phyloP scores from a whole-genome alignment of 2,329 filamentous ascomycete genomes.

The Venturia asperata region DNA sequence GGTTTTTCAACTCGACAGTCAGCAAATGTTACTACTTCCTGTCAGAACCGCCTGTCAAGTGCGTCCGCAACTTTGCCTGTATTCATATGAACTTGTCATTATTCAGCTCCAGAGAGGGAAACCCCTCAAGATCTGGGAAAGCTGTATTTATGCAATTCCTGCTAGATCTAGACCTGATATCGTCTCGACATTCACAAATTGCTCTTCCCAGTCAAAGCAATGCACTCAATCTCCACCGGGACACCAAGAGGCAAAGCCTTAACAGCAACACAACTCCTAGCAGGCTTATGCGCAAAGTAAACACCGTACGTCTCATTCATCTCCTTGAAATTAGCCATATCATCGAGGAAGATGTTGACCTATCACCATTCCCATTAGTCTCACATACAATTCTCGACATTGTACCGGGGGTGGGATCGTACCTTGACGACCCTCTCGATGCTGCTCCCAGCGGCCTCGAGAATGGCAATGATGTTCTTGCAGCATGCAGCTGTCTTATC shows the following conservation, averaged over 20 bases:
- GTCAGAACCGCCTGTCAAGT: too few species aligned
- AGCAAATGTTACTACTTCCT: too few species aligned
- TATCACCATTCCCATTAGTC: background rate
- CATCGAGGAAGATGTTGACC: constrained; percentile 67
- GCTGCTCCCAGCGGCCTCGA: constrained; percentile 71
- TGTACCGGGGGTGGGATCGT: background rate
- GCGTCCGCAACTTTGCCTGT: too few species aligned
- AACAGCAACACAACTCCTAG: constrained; percentile 83
- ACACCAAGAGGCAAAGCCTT: constrained; percentile 82
- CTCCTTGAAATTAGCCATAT: constrained; percentile 81
- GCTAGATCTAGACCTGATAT: too few species aligned
- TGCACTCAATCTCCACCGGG: constrained; percentile 83
- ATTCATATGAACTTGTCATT: too few species aligned
- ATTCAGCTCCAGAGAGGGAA: too few species aligned
- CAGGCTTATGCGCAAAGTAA: constrained; percentile 74
- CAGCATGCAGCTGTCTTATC: constrained; percentile 65
- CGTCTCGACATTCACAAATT: background rate
- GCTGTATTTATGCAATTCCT: too few species aligned
- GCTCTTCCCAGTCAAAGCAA: constrained; percentile 47
- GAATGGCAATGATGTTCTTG: constrained; percentile 76
- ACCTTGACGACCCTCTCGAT: constrained; percentile 83
- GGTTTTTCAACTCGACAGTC: too few species aligned
- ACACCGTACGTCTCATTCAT: constrained; percentile 84
- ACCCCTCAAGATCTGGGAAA: too few species aligned
- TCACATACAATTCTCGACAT: background rate